Conservation (phyloP, 176 grass and related monocot genomes). For the Bromus sterilis region DNA sequence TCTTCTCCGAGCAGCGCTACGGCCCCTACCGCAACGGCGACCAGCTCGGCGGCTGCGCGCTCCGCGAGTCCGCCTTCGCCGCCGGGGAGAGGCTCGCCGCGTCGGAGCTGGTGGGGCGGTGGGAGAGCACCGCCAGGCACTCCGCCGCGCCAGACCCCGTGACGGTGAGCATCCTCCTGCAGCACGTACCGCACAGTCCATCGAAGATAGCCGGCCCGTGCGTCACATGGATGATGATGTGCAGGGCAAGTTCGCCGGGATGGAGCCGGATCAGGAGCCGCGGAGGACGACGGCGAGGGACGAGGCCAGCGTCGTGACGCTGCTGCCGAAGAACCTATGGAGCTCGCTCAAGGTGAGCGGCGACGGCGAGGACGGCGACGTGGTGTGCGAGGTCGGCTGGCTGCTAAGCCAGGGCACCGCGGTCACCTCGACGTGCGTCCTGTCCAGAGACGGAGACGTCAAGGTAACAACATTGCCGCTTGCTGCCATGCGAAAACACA, state of each 20-base stretch:
- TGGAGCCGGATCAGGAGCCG: conserved; percentile 29
- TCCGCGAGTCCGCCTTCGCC: conserved; percentile 65
- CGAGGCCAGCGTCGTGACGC: conserved; percentile 32
- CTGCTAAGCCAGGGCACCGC: conserved; percentile 38
- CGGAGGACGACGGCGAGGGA: conserved; percentile 26
- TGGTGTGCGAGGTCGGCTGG: conserved; percentile 79
- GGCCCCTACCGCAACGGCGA: conserved; percentile 81
- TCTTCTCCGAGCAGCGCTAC: conserved; percentile 90
- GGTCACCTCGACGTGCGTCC: conserved; percentile 65
- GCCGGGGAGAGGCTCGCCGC: conserved; percentile 39
- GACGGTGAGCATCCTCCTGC: conserved; percentile 17
- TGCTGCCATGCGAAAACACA: not conserved
- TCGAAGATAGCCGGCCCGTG: not conserved
- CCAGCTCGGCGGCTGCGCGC: conserved; percentile 70
- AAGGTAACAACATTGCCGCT: conserved; percentile 27
- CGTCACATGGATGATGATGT: not conserved
- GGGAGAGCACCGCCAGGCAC: conserved; percentile 49
- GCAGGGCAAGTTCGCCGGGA: conserved; percentile 48
- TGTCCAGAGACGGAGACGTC: conserved; percentile 46
- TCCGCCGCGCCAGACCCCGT: conserved; percentile 12
- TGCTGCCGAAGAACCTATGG: conserved; percentile 81
- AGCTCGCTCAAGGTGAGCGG: conserved; percentile 38
- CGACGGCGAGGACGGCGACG: conserved; percentile 29
- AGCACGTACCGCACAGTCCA: not conserved
- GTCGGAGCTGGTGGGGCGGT: conserved; percentile 39